Conservation (phyloP, 176 grass and related monocot species). For the Elaeis guineensis region DNA sequence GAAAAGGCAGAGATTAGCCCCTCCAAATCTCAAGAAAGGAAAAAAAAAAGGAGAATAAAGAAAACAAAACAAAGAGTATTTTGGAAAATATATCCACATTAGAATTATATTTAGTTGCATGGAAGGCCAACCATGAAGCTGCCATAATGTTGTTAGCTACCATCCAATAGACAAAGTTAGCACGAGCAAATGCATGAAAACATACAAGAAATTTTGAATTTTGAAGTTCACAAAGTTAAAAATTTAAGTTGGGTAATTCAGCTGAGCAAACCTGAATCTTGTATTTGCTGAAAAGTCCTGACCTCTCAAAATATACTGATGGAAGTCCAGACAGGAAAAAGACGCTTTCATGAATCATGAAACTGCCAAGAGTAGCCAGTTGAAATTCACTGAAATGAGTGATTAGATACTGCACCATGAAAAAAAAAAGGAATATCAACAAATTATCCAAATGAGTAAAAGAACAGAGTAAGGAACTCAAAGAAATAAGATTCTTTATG, state of each 20-base stretch:
- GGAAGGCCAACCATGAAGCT: no score
- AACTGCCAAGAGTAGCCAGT: neutral
- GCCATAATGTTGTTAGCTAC: no score
- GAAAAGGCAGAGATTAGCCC: no score
- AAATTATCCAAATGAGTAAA: neutral
- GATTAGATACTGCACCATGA: slow-evolving; percentile 4
- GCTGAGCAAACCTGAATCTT: slow-evolving; percentile 1
- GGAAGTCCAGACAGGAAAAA: slow-evolving; percentile 8
- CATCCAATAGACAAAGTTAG: no score
- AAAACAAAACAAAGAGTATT: no score
- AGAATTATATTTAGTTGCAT: no score
- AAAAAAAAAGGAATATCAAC: neutral
- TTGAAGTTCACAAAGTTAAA: no score
- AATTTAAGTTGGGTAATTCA: neutral
- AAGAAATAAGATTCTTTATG: neutral
- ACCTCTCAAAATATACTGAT: slow-evolving; percentile 2
- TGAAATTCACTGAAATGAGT: slow-evolving; percentile 16
- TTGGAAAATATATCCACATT: no score
- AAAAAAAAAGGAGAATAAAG: no score
- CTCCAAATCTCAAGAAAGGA: no score
- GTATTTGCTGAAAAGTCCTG: slow-evolving; percentile 10
- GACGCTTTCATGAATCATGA: slow-evolving; percentile 5
- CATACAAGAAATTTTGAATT: no score
- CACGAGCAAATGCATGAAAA: no score
- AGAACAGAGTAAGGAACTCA: neutral